These are phyloP conservation scores for Carallia brachiata DNA, from an alignment of 345 rosid species.

Conservation along the genomic window DNA sequence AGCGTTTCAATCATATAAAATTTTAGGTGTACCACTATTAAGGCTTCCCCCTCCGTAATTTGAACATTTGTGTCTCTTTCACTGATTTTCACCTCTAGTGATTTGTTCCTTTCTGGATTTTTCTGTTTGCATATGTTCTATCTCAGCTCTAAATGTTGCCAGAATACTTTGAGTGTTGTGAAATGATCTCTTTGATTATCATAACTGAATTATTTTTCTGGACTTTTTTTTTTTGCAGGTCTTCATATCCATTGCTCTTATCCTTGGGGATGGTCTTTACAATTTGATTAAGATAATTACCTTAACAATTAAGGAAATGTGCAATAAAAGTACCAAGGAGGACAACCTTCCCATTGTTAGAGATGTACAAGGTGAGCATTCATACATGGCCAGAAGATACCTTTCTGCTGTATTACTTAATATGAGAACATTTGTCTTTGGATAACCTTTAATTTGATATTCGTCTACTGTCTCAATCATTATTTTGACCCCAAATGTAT, in stretches of 20 bases:
- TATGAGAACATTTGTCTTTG: neutral
- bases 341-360: slow-evolving; percentile 54
- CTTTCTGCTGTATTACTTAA: neutral
- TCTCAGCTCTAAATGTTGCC: no score
- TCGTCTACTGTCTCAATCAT: no score
- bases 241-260: slow-evolving; percentile 77
- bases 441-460: neutral
- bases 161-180: no score
- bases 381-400: neutral
- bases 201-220: slow-evolving; percentile 6
- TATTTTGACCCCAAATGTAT: neutral
- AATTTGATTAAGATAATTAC: slow-evolving; percentile 76
- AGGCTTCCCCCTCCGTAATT: no score
- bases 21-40: no score
- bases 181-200: neutral
- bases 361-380: slow-evolving; percentile 53
- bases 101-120: no score
- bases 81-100: no score
- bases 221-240: slow-evolving; percentile 45
- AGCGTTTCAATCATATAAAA: no score
- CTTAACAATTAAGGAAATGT: slow-evolving; percentile 56
- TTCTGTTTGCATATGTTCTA: no score
- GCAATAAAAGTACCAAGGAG: slow-evolving; percentile 47
- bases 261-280: slow-evolving; percentile 92
- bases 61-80: no score